Conservation (phyloP, 345 rosid genomes). For the Hypericum perforatum region DNA sequence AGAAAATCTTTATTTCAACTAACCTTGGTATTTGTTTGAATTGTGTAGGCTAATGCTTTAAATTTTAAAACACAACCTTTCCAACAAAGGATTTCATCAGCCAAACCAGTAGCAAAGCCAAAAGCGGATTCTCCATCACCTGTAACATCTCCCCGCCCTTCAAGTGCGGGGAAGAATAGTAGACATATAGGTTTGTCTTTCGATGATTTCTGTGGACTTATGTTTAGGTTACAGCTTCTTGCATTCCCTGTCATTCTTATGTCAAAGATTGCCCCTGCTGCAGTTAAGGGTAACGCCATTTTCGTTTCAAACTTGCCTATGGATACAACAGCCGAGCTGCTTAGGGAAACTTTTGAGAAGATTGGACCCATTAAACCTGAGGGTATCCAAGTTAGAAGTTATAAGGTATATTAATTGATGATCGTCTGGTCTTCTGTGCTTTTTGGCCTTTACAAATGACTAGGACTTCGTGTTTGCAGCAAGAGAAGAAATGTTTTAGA, state of each 20-base stretch:
- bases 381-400: constrained; percentile 60
- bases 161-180: constrained; percentile 24
- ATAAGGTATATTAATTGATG: constrained; percentile 31
- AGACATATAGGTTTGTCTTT: constrained; percentile 27
- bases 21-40: not conserved
- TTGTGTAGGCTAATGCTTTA: constrained; percentile 35
- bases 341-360: constrained; percentile 27
- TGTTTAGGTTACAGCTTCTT: not conserved
- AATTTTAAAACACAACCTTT: constrained; percentile 32
- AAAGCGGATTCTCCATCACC: constrained; percentile 5
- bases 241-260: too few species aligned
- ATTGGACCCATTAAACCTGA: constrained; percentile 45
- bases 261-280: constrained; percentile 1
- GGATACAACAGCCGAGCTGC: constrained; percentile 40
- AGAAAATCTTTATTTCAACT: not conserved
- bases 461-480: constrained; percentile 20
- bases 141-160: constrained; percentile 17
- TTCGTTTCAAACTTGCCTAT: constrained; percentile 57
- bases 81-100: constrained; percentile 22
- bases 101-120: constrained; percentile 26
- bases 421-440: not conserved
- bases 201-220: not conserved
- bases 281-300: constrained; percentile 46
- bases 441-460: not conserved
- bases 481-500: constrained; percentile 50